These are phyloP conservation scores for Celoporthe dispersa DNA, from an alignment of 2,329 filamentous ascomycete genomes.

Conservation along the genomic window DNA sequence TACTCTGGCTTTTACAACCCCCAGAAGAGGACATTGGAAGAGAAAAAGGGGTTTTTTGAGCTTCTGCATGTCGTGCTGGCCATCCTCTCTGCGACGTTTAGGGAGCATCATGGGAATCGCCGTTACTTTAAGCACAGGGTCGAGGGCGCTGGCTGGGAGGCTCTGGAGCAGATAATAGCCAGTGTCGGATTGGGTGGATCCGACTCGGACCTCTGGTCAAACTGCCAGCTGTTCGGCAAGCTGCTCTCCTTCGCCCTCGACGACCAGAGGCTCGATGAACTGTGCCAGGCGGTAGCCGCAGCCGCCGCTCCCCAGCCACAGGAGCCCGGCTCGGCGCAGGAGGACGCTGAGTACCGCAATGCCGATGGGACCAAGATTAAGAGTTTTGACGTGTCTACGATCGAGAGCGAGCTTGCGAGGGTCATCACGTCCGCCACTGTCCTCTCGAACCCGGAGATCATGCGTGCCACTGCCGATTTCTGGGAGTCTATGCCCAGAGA, in stretches of 20 bases:
- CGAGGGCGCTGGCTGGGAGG: constrained; percentile 77
- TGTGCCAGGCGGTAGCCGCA: constrained; percentile 62
- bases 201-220: constrained; percentile 70
- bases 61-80: constrained; percentile 73
- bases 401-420: constrained; percentile 48
- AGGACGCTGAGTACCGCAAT: constrained; percentile 10
- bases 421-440: constrained; percentile 56
- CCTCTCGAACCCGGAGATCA: constrained; percentile 65
- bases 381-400: constrained; percentile 34
- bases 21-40: constrained; percentile 61
- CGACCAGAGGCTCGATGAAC: constrained; percentile 71
- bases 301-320: constrained; percentile 14
- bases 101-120: constrained; percentile 81
- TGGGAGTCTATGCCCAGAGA: constrained; percentile 65
- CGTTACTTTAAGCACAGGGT: constrained; percentile 82
- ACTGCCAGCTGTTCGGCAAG: constrained; percentile 78
- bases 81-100: constrained; percentile 75
- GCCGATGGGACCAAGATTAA: constrained; percentile 16
- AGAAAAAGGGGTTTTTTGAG: constrained; percentile 69
- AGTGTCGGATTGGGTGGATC: constrained; percentile 68
- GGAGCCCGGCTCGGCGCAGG: constrained; percentile 8
- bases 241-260: constrained; percentile 81
- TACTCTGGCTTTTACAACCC: constrained; percentile 79
- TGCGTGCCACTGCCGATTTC: constrained; percentile 64
- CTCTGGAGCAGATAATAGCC: constrained; percentile 73